Base-by-base conservation (phyloP, 768 basidiomycete species). In the Mycena haematopus region DNA sequence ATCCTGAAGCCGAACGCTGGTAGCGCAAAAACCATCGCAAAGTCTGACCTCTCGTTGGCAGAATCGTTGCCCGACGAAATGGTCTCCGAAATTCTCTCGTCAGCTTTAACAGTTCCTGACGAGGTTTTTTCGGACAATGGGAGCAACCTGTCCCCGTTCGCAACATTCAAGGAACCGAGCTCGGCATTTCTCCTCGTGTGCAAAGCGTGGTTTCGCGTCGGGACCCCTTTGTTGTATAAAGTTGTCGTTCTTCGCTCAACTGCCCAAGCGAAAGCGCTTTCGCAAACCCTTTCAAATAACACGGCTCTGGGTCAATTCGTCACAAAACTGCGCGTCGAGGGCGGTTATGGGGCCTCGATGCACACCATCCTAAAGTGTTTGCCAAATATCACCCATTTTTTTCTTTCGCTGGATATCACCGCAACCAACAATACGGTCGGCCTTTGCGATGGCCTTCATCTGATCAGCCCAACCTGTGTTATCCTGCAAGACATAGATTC, bases 251-350 rank as follows among this genome's bases (percentile, higher is more conserved):
- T 72, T 6, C 68, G 71, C n/a, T 70, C 65, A 0, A 69, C 57
- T 45, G 68, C 68, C 9, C 73, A 72, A 52, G 67, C 68, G 0
- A 35, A 60, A 6, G 66, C 71, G 8, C 47, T 73, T n/a, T 62
- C 65, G 15, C 50, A 49, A 0, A 61, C 68, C 0, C 56, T 74
- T 1, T 56, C 64, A 22, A 40, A 24, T 5, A 70, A 70, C 44
- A 22, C 36, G 13, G 45, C 56, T 6, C 64, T 73, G 3, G 73
- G 69, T 21, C 11, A 24, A 6, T 69, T 70, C 46, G 70, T 72
- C 45, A 65, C 68, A 52, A 72, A 72, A 45, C 58, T 73, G 11
- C 66, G 71, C n/a, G 58, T 72, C 33, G 70, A 72, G 56, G 69
- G 70, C 10, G 69, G 68, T 1, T 70, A 64, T 17, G 67, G 69